A percentile compares a stretch with the other conserved stretches of the same genome.
These are phyloP conservation scores for Rhodotorula kratochvilovae DNA, from an alignment of 768 basidiomycete genomes.

Conservation along the genomic window DNA sequence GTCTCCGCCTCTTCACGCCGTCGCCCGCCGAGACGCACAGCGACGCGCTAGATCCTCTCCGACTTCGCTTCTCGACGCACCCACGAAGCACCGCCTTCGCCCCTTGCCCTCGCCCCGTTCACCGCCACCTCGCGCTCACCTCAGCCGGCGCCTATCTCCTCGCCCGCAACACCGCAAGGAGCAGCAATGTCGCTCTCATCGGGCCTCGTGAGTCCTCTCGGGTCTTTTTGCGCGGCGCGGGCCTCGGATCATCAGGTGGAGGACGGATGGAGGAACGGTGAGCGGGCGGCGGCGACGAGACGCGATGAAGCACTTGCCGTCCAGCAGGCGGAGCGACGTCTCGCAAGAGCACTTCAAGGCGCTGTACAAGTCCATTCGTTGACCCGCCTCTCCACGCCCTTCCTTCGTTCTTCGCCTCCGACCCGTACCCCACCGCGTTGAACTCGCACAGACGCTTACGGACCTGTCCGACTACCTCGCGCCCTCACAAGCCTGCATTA, in stretches of 20 bases:
- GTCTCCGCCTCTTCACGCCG: no score
- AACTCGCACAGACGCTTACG: constrained; percentile 2
- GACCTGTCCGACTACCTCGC: constrained; percentile 71
- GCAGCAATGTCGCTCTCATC: constrained; percentile 15
- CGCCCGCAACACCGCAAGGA: neutral
- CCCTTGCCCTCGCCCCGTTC: no score
- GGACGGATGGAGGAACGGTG: no score
- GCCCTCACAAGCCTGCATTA: constrained; percentile 94
- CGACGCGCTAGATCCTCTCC: no score
- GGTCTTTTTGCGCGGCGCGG: neutral
- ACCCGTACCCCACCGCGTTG: neutral
- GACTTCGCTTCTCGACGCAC: no score
- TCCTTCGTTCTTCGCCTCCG: no score
- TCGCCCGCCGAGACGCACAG: no score
- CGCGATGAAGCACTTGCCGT: neutral
- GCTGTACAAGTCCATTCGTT: neutral
- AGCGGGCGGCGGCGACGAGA: no score
- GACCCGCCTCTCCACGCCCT: no score
- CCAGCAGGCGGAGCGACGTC: neutral
- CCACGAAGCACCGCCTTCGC: no score
- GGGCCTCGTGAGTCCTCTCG: neutral
- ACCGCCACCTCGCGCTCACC: neutral
- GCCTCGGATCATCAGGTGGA: no score
- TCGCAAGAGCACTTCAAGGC: neutral
- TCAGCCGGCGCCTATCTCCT: neutral